These are phyloP conservation scores for Mortierella claussenii DNA, from an alignment of 192 early-diverging fungal species.

Conservation along the genomic window DNA sequence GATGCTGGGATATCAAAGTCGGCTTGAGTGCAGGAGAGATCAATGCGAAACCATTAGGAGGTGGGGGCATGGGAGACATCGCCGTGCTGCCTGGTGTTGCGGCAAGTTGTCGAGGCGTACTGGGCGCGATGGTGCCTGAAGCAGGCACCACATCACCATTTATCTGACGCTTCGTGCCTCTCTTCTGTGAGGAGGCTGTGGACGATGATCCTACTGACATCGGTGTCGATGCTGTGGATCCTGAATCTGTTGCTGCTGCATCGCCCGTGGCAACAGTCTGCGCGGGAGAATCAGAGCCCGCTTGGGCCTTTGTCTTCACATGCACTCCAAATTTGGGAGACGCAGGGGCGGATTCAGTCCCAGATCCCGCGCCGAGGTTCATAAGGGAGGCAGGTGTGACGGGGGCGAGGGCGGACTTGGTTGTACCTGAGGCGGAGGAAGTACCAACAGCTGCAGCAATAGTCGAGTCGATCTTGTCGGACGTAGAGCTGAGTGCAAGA, in stretches of 20 bases:
- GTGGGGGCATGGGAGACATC: conserved; percentile 48
- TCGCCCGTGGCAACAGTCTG: not conserved
- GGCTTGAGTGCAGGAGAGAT: conserved; percentile 46
- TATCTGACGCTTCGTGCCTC: conserved; percentile 36
- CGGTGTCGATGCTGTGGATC: not conserved
- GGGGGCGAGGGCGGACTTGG: conserved; percentile 58
- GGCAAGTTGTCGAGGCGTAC: conserved; percentile 33
- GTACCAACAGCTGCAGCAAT: not conserved
- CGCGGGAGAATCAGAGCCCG: not conserved
- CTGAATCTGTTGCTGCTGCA: not conserved
- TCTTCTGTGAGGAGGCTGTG: conserved; percentile 26
- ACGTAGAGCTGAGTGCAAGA: not conserved
- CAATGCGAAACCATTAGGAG: conserved; percentile 35
- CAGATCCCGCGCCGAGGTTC: conserved; percentile 61
- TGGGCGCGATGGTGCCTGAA: conserved; percentile 31
- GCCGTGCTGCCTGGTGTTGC: conserved; percentile 15
- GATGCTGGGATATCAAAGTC: conserved; percentile 33
- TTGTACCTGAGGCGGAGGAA: conserved; percentile 3
- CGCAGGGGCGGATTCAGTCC: conserved; percentile 30
- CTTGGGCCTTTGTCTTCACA: conserved; percentile 16
- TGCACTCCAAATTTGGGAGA: conserved; percentile 31
- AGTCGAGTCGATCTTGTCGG: not conserved
- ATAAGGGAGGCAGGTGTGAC: conserved; percentile 79
- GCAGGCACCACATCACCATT: conserved; percentile 13
- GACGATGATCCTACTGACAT: conserved; percentile 4